phyloP scores from a whole-genome alignment of 1,284 basidiomycete species.

The Schizopora paradoxa region DNA sequence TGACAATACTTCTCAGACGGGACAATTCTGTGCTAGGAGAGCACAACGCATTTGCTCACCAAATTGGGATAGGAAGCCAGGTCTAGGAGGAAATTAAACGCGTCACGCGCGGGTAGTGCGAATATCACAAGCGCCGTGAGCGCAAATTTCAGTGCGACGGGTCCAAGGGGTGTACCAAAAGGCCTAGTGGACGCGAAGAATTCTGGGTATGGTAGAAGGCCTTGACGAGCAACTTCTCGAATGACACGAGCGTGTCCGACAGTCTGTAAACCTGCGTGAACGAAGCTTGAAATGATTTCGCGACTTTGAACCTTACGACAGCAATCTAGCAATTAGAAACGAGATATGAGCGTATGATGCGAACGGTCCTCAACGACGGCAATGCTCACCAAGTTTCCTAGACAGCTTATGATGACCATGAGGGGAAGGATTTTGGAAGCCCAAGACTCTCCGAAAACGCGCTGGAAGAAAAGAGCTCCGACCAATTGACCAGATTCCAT shows the following conservation, averaged over 20 bases:
- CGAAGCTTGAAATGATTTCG: too few relatives aligned
- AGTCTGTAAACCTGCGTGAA: constrained; percentile 27
- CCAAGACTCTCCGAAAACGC: constrained; percentile 41
- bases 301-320: constrained; percentile 18
- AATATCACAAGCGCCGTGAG: constrained; percentile 50
- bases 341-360: background rate
- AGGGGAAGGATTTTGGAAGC: constrained; percentile 36
- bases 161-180: constrained; percentile 42
- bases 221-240: constrained; percentile 36
- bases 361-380: constrained; percentile 2
- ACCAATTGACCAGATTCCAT: constrained; percentile 38
- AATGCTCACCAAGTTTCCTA: constrained; percentile 36
- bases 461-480: constrained; percentile 45
- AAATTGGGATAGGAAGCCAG: constrained; percentile 25
- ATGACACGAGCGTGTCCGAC: constrained; percentile 43
- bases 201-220: constrained; percentile 37
- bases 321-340: constrained; percentile 19
- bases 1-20: constrained; percentile 36
- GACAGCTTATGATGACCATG: constrained; percentile 37
- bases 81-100: constrained; percentile 41
- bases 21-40: constrained; percentile 25
- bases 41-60: constrained; percentile 15
- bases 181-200: constrained; percentile 41
- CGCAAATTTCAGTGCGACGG: constrained; percentile 41
- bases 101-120: constrained; percentile 47